Evolutionary conservation across 2,329 filamentous ascomycete genomes (phyloP).

Genomic region (Zasmidium citrigriseum): DNA sequence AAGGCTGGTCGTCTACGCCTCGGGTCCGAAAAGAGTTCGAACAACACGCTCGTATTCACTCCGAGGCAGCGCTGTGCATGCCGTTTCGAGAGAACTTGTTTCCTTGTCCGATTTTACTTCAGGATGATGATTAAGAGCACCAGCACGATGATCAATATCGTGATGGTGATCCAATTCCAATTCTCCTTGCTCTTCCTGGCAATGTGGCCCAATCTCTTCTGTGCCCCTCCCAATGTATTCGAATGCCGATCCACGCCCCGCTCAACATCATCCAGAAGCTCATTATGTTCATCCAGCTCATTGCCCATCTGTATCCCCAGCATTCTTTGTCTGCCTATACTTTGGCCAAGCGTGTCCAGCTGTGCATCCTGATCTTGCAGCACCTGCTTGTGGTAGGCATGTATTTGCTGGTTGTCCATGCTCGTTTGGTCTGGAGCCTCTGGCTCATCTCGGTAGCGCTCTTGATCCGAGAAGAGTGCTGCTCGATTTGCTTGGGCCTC

Average conservation of each 20-base stretch:
- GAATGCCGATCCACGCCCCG: conserved; percentile 79
- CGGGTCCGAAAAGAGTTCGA: too few relatives aligned
- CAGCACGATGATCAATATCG: conserved; percentile 75
- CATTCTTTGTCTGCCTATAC: conserved; percentile 85
- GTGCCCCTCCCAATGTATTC: conserved; percentile 72
- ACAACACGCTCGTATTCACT: background rate
- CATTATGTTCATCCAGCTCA: conserved; percentile 87
- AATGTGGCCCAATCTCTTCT: conserved; percentile 69
- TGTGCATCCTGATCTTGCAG: conserved; percentile 90
- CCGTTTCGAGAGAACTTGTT: too few relatives aligned
- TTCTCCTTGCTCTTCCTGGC: conserved; percentile 77
- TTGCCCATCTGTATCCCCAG: conserved; percentile 94
- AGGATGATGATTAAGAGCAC: conserved; percentile 79
- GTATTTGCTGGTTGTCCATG: conserved; percentile 81
- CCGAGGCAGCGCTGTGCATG: too few relatives aligned
- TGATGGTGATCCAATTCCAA: conserved; percentile 83
- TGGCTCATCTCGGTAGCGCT: conserved; percentile 69
- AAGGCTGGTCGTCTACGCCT: too few relatives aligned
- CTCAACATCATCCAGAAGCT: conserved; percentile 88
- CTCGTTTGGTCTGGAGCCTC: conserved; percentile 50
- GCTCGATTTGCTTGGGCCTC: conserved; percentile 55
- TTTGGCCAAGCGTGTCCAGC: conserved; percentile 82
- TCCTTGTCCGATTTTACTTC: conserved; percentile 66
- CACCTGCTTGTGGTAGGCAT: conserved; percentile 78
- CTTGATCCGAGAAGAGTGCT: conserved; percentile 53